Percentiles rank a stretch among this genome's conserved stretches.
Evolutionary conservation across 805 yeast genomes (phyloP).

Genomic region (Ogataea paradorogensis): DNA sequence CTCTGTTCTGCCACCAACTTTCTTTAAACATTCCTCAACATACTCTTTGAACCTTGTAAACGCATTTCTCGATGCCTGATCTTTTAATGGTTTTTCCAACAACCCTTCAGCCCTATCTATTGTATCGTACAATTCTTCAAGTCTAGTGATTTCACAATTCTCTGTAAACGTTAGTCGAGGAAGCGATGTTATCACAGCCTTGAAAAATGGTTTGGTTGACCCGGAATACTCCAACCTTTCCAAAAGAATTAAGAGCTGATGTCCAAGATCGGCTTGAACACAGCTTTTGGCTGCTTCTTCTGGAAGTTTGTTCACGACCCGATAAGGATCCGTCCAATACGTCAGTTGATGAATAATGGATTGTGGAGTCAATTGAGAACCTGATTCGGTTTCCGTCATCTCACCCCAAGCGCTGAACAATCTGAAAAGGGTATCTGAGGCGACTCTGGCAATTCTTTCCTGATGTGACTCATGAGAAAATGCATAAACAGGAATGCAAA

Average conservation of each 20-base stretch:
- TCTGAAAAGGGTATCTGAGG: slow-evolving; percentile 63
- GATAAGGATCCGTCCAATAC: slow-evolving; percentile 82
- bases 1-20: slow-evolving; percentile 14
- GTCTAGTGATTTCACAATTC: slow-evolving; percentile 18
- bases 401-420: slow-evolving; percentile 44
- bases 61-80: slow-evolving; percentile 24
- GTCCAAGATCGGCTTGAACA: slow-evolving; percentile 55
- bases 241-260: slow-evolving; percentile 51
- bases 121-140: slow-evolving; percentile 23
- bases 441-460: slow-evolving; percentile 56
- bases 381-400: slow-evolving; percentile 34
- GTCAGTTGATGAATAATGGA: slow-evolving; percentile 66
- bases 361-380: slow-evolving; percentile 40
- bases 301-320: slow-evolving; percentile 49
- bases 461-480: slow-evolving; percentile 75
- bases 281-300: slow-evolving; percentile 41
- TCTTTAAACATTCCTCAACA: slow-evolving; percentile 26
- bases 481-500: slow-evolving; percentile 85
- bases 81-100: slow-evolving; percentile 25
- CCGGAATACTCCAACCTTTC: slow-evolving; percentile 47
- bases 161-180: slow-evolving; percentile 45
- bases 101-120: slow-evolving; percentile 28
- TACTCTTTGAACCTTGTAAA: slow-evolving; percentile 25
- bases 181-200: slow-evolving; percentile 49
- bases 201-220: slow-evolving; percentile 50